Evolutionary conservation across 768 basidiomycete species (phyloP).

Genomic region (Mycena epipterygia): DNA sequence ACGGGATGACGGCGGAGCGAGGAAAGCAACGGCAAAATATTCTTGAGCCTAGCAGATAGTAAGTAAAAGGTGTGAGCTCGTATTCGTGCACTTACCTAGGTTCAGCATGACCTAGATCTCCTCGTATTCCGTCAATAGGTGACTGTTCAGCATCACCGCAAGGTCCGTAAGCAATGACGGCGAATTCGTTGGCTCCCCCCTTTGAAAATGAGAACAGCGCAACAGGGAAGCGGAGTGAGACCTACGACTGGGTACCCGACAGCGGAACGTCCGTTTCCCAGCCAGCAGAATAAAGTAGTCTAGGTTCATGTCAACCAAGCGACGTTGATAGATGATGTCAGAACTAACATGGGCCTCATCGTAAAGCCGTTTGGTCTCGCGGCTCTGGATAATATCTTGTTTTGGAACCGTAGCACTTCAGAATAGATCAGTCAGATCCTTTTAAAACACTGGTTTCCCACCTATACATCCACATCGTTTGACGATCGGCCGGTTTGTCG

Average conservation of each 20-base stretch:
- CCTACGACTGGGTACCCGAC: conserved; percentile 5
- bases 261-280: background rate
- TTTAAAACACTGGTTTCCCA: background rate
- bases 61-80: background rate
- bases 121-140: background rate
- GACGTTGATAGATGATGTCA: background rate
- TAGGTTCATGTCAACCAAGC: background rate
- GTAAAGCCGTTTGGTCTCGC: background rate
- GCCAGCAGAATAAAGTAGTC: conserved; percentile 6
- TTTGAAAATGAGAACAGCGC: background rate
- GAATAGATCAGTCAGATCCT: background rate
- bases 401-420: conserved; percentile 14
- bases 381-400: background rate
- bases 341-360: background rate
- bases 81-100: background rate
- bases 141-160: background rate
- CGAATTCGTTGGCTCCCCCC: background rate
- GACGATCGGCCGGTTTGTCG: background rate
- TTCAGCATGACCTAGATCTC: background rate
- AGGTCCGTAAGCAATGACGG: background rate
- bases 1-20: conserved; percentile 2
- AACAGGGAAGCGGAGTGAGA: background rate
- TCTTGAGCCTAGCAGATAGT: background rate
- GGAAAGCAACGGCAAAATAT: background rate
- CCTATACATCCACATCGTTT: conserved; percentile 21